Base-by-base conservation (phyloP, 2,329 filamentous ascomycete genomes). In the Nemania sp. region DNA sequence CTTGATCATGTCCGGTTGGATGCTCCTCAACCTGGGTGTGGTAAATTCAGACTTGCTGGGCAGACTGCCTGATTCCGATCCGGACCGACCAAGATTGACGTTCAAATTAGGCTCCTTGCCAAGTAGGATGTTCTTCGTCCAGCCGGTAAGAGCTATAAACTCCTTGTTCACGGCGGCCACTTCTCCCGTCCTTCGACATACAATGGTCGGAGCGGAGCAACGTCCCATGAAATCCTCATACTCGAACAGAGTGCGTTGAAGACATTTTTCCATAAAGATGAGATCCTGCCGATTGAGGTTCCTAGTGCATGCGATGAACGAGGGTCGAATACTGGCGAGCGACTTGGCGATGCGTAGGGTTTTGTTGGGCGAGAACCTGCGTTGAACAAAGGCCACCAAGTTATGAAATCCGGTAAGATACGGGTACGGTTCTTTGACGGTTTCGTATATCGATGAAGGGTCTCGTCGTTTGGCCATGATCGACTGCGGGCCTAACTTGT, bases 231-330 rank as follows among this genome's bases (percentile, higher is more conserved):
- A 95, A 66, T 96, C 92, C 72, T 98, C 92, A 70, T 96, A 96
- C 73, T 97, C 92, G 71, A 92, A 92, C 11, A 98, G 81, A 0
- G 92, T 96, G 39, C 95, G 87, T 76, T 99, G 95, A 72, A 98
- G 92, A 71, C 91, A 96, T 77, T 96, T 96, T 75, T 99, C 95
- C 90, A 97, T 97, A 75, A 98, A 97, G 20, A 99, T 88, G 29
- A 98, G 81, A 75, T 99, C 95, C 70, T 95, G 89, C 17, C 88
- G 83, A 65, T 92, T 93, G 62, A 98, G 80, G n/a, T 91, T 92
- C 70, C 91, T 90, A 18, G 91, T 96, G 64, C 92, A 96, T 11
- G 92, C 89, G 65, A 98, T 94, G 73, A 99, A 95, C 0, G 92
- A 95, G 1, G 95, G 94, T 7, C 95, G 89, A 68, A 97, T 96